Evolutionary conservation across 495 filamentous ascomycete species (phyloP).

Genomic region (Hypoxylon intermedium): DNA sequence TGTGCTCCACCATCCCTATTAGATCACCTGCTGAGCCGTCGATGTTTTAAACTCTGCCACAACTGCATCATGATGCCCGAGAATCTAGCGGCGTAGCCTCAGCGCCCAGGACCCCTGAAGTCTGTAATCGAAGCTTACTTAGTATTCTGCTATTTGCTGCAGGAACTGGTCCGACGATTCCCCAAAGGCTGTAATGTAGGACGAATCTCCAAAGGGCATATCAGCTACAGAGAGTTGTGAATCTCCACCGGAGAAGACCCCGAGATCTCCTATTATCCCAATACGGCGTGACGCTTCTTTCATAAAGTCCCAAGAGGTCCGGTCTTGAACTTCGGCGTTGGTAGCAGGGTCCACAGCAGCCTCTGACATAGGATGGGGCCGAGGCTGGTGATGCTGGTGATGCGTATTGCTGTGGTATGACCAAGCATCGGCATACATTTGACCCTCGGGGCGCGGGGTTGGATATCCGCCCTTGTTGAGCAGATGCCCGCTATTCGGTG

Average conservation of each 20-base stretch:
- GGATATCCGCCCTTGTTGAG: conserved; percentile 22
- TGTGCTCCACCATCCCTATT: too few species aligned
- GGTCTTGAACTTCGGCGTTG: conserved; percentile 19
- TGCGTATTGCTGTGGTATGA: conserved; percentile 20
- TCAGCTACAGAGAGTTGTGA: conserved; percentile 28
- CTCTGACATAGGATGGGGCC: conserved; percentile 15
- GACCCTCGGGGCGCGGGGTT: conserved; percentile 26
- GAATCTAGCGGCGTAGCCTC: too few species aligned
- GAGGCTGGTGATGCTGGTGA: conserved; percentile 12
- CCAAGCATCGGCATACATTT: conserved; percentile 19
- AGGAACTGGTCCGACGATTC: conserved; percentile 27
- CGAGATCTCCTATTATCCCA: conserved; percentile 47
- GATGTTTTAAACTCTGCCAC: too few species aligned
- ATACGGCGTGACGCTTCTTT: conserved; percentile 45
- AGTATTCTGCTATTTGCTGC: conserved; percentile 16
- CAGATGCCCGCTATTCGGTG: conserved; percentile 16
- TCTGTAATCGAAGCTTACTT: too few species aligned
- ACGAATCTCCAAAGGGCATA: conserved; percentile 36
- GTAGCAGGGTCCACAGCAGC: conserved; percentile 26
- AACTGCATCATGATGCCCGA: too few species aligned
- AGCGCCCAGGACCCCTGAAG: too few species aligned
- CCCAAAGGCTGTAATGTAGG: conserved; percentile 21
- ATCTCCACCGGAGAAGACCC: conserved; percentile 51
- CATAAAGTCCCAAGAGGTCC: conserved; percentile 37
- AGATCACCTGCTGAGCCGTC: too few species aligned